These are phyloP conservation scores for Curvularia sp. DNA, from an alignment of 2,329 filamentous ascomycete genomes.

Conservation along the genomic window DNA sequence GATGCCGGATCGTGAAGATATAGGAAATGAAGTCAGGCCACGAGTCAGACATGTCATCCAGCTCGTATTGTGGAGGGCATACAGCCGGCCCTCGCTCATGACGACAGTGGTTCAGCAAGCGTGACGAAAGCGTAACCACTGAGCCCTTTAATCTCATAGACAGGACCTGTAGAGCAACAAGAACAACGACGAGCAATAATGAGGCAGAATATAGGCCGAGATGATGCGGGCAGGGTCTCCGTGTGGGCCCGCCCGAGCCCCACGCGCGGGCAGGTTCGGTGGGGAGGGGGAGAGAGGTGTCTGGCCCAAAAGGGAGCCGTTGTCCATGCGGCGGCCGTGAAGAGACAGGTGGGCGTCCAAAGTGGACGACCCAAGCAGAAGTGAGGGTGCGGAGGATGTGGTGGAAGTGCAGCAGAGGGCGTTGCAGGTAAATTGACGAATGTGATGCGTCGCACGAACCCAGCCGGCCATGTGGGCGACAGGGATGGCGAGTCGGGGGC, in stretches of 20 bases:
- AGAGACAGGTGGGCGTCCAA: constrained; percentile 13
- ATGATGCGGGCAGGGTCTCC: constrained; percentile 39
- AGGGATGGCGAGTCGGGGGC: constrained; percentile 32
- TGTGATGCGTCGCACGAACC: constrained; percentile 34
- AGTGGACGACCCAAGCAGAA: constrained; percentile 9
- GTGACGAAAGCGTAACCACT: constrained; percentile 23
- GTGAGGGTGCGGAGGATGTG: constrained; percentile 13
- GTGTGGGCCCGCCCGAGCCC: constrained; percentile 22
- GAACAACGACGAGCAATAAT: constrained; percentile 22
- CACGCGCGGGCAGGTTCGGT: constrained; percentile 31
- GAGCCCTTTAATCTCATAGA: constrained; percentile 45
- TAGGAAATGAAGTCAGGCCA: constrained; percentile 46
- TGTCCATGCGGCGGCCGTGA: constrained; percentile 17
- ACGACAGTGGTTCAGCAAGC: constrained; percentile 20
- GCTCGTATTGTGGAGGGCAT: constrained; percentile 29
- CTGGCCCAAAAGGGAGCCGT: constrained; percentile 30
- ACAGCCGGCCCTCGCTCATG: constrained; percentile 25
- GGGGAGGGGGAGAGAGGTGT: constrained; percentile 32
- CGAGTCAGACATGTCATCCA: constrained; percentile 45
- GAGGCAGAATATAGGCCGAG: constrained; percentile 34
- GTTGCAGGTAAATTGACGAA: constrained; percentile 42
- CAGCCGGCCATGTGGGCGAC: constrained; percentile 42
- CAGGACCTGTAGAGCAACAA: constrained; percentile 24
- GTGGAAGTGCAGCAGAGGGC: constrained; percentile 35
- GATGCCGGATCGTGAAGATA: constrained; percentile 23